A percentile compares a stretch with the other conserved stretches of the same genome.
These are phyloP conservation scores for Epichloe sibirici DNA, from an alignment of 2,329 filamentous ascomycete species.

Conservation along the genomic window DNA sequence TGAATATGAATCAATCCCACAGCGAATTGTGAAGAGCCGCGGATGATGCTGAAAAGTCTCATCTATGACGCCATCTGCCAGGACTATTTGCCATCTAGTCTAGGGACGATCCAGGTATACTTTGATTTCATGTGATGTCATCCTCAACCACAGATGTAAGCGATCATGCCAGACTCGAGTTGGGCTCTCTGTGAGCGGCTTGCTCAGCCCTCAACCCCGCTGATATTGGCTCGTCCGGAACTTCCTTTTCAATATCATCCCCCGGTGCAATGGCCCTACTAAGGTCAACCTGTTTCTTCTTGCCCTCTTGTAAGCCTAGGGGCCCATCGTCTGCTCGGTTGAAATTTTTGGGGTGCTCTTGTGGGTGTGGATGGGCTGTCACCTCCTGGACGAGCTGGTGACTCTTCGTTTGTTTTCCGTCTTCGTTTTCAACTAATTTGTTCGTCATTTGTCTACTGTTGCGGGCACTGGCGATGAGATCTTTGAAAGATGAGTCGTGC, in stretches of 20 bases:
- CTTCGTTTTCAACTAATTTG: background rate
- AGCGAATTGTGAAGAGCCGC: background rate
- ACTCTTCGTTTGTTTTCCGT: background rate
- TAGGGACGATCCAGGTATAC: background rate
- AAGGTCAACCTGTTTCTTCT: background rate
- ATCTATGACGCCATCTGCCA: background rate
- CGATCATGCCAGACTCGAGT: background rate
- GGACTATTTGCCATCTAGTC: background rate
- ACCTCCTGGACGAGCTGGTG: background rate
- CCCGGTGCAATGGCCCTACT: background rate
- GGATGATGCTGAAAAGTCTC: background rate
- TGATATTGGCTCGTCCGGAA: background rate
- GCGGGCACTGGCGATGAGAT: constrained; percentile 66
- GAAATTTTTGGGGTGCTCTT: background rate
- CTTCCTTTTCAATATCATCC: background rate
- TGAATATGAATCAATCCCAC: background rate
- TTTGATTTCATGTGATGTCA: background rate
- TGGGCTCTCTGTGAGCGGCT: background rate
- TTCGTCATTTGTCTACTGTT: constrained; percentile 24
- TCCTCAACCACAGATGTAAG: background rate
- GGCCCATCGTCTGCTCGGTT: background rate
- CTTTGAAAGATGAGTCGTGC: constrained; percentile 64
- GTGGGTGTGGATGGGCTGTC: background rate
- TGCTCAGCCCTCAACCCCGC: background rate
- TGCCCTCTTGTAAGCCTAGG: background rate